Base-by-base conservation (phyloP, 202 grass and related monocot species). In the Zoysia matrella region DNA sequence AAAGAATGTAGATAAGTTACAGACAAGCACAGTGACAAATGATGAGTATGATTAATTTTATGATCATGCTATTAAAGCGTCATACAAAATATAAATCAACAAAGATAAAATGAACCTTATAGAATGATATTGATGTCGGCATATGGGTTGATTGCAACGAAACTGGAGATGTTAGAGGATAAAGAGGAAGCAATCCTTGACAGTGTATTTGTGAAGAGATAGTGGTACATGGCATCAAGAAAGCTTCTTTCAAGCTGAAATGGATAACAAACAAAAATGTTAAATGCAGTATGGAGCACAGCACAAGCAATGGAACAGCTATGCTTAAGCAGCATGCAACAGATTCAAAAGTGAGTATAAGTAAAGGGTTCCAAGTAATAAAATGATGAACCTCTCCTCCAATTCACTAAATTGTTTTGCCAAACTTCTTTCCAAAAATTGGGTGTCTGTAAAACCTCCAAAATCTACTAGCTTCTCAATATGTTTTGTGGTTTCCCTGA, bases 221-320 rank as follows among this genome's bases (percentile, higher is more conserved):
- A 13, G 86, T 88, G 53, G 82, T 91, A 81, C 93, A 94, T 58
- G 92, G 95, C 88, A 91, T 92, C 80, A 88, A 85, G 82, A 98
- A 93, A 88, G 88, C 92, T 83, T 93, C 92, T 86, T 94, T 93
- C 80, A 98, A 87, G 86, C 95, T 97, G 88, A 78, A 92, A 85
- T 76, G 52, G n/a, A 71, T 62, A 47, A 80, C 58, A 72, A 54
- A 3, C 69, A 3, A 83, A 80, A 86, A 42, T 49, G 40, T 47
- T 79, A 73, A 60, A 36, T 67, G 47, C 54, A 82, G 45, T 13
- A 80, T 83, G 73, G n/a, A 67, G 74, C 71, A 49, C 1, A 42
- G 16, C 9, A 75, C 39, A 22, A 74, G 8, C 67, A 65, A 69
- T 62, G 36, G 54, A 15, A 18, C 18, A 2, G 13, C 43, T 69